Evolutionary conservation across 2,329 filamentous ascomycete species (phyloP).

Genomic region (Chaetomium sp.): DNA sequence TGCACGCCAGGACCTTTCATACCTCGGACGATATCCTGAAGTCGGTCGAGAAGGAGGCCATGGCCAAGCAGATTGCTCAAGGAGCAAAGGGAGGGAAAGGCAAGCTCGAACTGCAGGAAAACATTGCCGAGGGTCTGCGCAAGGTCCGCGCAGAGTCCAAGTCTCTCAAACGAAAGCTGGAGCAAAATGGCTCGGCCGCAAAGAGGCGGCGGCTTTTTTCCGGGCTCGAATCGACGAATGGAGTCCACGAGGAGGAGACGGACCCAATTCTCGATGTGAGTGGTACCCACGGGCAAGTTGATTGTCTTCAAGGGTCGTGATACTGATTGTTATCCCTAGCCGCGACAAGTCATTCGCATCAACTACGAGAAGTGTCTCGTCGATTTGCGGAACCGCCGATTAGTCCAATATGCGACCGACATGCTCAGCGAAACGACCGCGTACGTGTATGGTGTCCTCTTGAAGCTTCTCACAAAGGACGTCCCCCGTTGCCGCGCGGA

Average conservation of each 20-base stretch:
- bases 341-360: slow-evolving; percentile 66
- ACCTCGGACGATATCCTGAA: slow-evolving; percentile 54
- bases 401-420: slow-evolving; percentile 66
- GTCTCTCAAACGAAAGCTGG: slow-evolving; percentile 46
- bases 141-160: slow-evolving; percentile 48
- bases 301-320: neutral
- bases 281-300: slow-evolving; percentile 9
- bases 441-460: slow-evolving; percentile 67
- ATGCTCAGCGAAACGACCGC: slow-evolving; percentile 67
- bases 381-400: slow-evolving; percentile 69
- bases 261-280: slow-evolving; percentile 46
- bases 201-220: slow-evolving; percentile 53
- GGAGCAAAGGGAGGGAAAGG: slow-evolving; percentile 58
- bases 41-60: slow-evolving; percentile 58
- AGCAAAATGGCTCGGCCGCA: slow-evolving; percentile 34
- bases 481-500: slow-evolving; percentile 61
- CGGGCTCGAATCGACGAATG: slow-evolving; percentile 35
- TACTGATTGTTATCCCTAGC: slow-evolving; percentile 38
- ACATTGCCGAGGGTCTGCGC: slow-evolving; percentile 47
- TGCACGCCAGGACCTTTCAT: slow-evolving; percentile 50
- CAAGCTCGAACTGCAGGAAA: slow-evolving; percentile 54
- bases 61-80: slow-evolving; percentile 45
- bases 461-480: slow-evolving; percentile 64
- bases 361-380: slow-evolving; percentile 83
- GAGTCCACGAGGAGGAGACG: slow-evolving; percentile 36